These are phyloP conservation scores for Kwoniella sp. DNA, from an alignment of 768 basidiomycete species.

Conservation along the genomic window DNA sequence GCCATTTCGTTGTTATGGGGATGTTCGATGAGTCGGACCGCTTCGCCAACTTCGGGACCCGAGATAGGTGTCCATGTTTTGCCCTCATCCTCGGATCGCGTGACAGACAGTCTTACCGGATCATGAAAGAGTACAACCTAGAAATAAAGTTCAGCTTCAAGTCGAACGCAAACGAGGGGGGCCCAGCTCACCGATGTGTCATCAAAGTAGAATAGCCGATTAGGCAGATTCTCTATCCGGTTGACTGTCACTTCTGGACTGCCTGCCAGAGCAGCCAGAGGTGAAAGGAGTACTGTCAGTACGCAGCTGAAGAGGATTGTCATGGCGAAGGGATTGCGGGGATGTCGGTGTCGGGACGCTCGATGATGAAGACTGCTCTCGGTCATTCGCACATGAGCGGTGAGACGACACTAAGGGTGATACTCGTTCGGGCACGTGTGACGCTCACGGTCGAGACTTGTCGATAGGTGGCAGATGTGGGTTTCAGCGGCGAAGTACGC, in stretches of 20 bases:
- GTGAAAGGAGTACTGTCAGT: background rate
- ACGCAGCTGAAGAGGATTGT: conserved; percentile 4
- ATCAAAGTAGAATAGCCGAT: conserved; percentile 84
- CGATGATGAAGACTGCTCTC: background rate
- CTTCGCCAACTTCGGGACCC: conserved; percentile 64
- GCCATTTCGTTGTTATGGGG: conserved; percentile 81
- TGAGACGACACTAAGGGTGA: background rate
- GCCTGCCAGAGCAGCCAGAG: conserved; percentile 8
- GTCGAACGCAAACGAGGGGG: background rate
- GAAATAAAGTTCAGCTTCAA: background rate
- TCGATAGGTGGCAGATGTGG: too few relatives aligned
- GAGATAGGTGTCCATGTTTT: conserved; percentile 64
- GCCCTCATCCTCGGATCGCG: conserved; percentile 85
- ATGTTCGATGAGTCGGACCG: conserved; percentile 77
- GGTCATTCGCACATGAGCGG: background rate
- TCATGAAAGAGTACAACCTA: conserved; percentile 83
- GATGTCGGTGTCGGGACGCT: background rate
- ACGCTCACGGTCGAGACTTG: too few relatives aligned
- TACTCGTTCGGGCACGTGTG: background rate
- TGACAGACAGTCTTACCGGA: conserved; percentile 66
- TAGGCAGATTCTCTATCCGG: conserved; percentile 71
- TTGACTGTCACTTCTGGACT: conserved; percentile 53
- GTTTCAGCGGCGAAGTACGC: too few relatives aligned
- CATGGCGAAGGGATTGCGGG: background rate
- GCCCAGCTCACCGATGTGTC: conserved; percentile 71